Conservation (phyloP, 129 eudicot genomes). For the Sambucus nigra region DNA sequence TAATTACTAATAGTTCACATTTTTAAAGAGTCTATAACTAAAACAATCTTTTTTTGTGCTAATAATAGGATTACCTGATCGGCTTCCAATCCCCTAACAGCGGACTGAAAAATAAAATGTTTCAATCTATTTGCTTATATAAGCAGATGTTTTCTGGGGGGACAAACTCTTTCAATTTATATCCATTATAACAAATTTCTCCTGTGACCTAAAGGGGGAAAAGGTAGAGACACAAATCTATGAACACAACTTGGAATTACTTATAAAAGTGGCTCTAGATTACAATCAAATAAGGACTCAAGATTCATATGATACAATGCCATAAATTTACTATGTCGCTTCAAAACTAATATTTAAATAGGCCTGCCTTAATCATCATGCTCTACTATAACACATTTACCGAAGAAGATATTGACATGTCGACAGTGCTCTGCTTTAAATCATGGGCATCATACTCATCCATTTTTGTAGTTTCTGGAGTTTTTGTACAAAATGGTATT, state of each 20-base stretch:
- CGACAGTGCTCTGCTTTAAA: too few species aligned
- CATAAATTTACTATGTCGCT: too few species aligned
- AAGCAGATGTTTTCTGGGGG: slow-evolving; percentile 72
- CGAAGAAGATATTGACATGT: too few species aligned
- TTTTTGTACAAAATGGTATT: too few species aligned
- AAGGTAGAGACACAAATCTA: not conserved
- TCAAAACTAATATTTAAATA: too few species aligned
- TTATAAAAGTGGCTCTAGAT: not conserved
- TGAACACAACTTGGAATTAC: not conserved
- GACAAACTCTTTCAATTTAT: slow-evolving; percentile 49
- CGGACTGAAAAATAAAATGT: slow-evolving; percentile 60
- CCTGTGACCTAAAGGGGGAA: slow-evolving; percentile 40
- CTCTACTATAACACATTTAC: too few species aligned
- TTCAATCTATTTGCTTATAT: slow-evolving; percentile 75
- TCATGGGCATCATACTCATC: too few species aligned
- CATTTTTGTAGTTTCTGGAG: too few species aligned
- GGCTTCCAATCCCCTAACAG: slow-evolving; percentile 67
- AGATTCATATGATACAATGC: not conserved
- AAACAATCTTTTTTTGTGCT: not conserved
- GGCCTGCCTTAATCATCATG: too few species aligned
- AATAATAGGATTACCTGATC: slow-evolving; percentile 25
- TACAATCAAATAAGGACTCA: not conserved
- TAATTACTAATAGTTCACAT: not conserved
- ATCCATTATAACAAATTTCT: slow-evolving; percentile 63
- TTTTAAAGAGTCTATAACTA: not conserved